Evolutionary conservation across 345 rosid species (phyloP), one percentile per base, ranked within the genome.

Genomic region (Tarenaya hassleriana): DNA sequence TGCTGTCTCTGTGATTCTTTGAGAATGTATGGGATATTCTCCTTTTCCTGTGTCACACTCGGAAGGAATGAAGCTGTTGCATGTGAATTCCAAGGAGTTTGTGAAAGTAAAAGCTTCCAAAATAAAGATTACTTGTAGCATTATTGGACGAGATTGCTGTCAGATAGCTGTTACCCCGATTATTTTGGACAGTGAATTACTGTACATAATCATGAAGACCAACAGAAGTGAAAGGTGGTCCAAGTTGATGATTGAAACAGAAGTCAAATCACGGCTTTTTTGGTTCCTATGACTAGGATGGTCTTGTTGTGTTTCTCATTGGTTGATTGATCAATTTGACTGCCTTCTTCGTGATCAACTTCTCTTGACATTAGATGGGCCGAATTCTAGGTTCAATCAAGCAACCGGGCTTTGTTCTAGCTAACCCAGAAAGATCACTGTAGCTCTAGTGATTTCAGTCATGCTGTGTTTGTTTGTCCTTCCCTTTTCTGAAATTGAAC

Each of bases 211-310:
- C 29, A 24, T 24, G 29, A 24, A 24, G 29, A 5, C 29, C 3
- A 24, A 24, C 29, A 24, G 5, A 24, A 24, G 29, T 24, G 5
- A 24, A 24, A 24, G 29, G 29, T 24, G 29, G 29, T 24, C 29
- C 29, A 24, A 24, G 29, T 24, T 24, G 29, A 24, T 24, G 29
- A 24, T 24, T 24, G 29, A 2, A 24, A 5, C 5, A 24, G 29
- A 41, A 41, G 15, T 41, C 46, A 41, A 8, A 12, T 15, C 32
- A 49, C 29, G 45, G 53, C 19, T 58, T 13, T 29, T 61, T 59
- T 16, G 21, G 29, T 24, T 24, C 29, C 29, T 24, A 24, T 24
- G 29, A 24, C 29, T 24, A 2, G 5, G 5, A 24, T 5, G 29
- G 29, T 24, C 29, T 2, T 24, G 3, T 24, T 24, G 29, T 24